phyloP scores from a whole-genome alignment of 176 grass and related monocot species.

The Guadua angustifolia region DNA sequence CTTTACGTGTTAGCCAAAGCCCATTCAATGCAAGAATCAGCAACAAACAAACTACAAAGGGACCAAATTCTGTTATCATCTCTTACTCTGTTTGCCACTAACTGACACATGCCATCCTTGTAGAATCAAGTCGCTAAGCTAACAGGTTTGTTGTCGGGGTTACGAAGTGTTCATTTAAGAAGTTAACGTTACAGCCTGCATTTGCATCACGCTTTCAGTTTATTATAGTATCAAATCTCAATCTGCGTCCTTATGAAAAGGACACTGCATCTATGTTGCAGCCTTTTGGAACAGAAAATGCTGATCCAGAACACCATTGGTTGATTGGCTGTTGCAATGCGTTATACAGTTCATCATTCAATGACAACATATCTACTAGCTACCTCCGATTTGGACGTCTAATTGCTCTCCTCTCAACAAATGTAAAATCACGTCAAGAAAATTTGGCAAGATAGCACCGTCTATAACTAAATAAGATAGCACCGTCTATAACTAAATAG shows the following conservation, averaged over 20 bases:
- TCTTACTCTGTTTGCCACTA: not conserved
- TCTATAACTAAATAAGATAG: not conserved
- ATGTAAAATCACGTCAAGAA: not conserved
- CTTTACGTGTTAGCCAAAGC: not conserved
- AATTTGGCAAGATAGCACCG: conserved; percentile 1
- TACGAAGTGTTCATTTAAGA: not conserved
- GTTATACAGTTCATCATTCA: not conserved
- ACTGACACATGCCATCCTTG: not conserved
- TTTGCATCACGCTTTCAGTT: not conserved
- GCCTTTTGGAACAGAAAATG: not conserved
- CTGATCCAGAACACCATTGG: not conserved
- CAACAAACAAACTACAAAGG: not conserved
- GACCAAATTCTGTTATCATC: not conserved
- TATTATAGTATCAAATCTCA: not conserved
- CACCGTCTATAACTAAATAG: not conserved
- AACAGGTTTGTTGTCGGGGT: not conserved
- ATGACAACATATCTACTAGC: not conserved
- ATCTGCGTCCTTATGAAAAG: not conserved
- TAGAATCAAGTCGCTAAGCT: not conserved
- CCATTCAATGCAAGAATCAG: not conserved
- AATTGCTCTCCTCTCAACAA: not conserved
- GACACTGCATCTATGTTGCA: not conserved
- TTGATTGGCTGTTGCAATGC: not conserved
- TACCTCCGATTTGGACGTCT: not conserved
- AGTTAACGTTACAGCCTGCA: not conserved